Evolutionary conservation across 192 early-diverging fungal genomes (phyloP).

Genomic region (Backusella westeae): DNA sequence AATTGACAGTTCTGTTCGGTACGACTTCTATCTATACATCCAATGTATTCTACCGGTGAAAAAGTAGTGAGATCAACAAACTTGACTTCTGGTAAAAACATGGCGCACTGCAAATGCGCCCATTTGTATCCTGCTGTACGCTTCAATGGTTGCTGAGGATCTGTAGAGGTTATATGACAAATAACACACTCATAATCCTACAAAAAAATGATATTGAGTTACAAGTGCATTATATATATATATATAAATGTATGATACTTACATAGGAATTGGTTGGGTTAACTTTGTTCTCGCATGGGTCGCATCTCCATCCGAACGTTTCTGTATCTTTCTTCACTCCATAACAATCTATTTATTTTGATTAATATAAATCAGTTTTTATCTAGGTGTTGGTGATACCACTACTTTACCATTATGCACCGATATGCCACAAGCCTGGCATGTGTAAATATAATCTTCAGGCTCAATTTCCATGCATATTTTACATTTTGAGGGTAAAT

Average conservation of each 20-base stretch:
- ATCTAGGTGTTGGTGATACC: not conserved
- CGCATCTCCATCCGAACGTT: conserved; percentile 44
- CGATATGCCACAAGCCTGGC: conserved; percentile 42
- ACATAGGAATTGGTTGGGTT: conserved; percentile 60
- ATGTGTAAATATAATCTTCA: conserved; percentile 37
- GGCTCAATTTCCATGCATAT: conserved; percentile 34
- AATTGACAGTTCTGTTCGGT: conserved; percentile 37
- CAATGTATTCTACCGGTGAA: conserved; percentile 48
- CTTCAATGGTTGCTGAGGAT: conserved; percentile 53
- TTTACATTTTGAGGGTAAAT: not conserved
- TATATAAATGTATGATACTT: conserved; percentile 12
- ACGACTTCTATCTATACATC: conserved; percentile 36
- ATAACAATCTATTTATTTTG: conserved; percentile 44
- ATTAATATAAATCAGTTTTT: not conserved
- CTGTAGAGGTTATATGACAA: conserved; percentile 44
- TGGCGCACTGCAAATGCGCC: conserved; percentile 71
- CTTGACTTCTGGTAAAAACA: conserved; percentile 52
- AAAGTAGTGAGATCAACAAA: conserved; percentile 43
- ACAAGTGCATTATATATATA: not conserved
- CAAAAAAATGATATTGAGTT: not conserved
- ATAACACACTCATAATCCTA: conserved; percentile 65
- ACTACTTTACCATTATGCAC: conserved; percentile 46
- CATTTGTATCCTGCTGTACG: conserved; percentile 74
- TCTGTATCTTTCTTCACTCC: conserved; percentile 24
- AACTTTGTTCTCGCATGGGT: conserved; percentile 59